Base-by-base conservation (phyloP, 257 asterid genomes). In the Fraxinus excelsior region DNA sequence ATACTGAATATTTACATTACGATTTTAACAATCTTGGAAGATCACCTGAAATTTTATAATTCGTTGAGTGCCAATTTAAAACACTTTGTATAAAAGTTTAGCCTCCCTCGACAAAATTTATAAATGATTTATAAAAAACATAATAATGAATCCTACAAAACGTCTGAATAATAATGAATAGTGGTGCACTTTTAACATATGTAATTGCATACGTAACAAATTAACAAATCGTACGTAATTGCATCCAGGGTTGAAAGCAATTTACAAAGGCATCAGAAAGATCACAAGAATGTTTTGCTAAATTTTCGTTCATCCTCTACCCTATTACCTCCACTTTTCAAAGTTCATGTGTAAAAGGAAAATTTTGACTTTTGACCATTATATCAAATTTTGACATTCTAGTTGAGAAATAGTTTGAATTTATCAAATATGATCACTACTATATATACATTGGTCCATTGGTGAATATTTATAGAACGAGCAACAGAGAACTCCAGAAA, bases 201-300 rank as follows among this genome's bases (percentile, higher is more conserved):
- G 25, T 5, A 53, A 53, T 56, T 7, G 65, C 25, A 0, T 6
- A 7, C 28, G 11, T 56, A 25, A 56, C 9, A 56, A 56, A 56
- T 56, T 1, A 19, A 1, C 29, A 28, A 28, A 28, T 28, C 29
- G 1, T 28, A 56, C 11, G 12, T 4, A 49, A 49, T 49, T 49
- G 56, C 56, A 19, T 53, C 62, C 8, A 0, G 8, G 25, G 1
- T 5, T 56, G 67, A 23, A n/a, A 60, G 16, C 8, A 60, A 60
- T n/a, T 21, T 60, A 60, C 67, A 14, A 32, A 62, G 77, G 49
- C 71, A 66, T 44, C 19, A 51, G 72, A 12, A 72, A 77, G 73
- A 71, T 84, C 87, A 84, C 85, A 60, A 6, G 85, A 84, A 71
- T 74, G n/a, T 19, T 71, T 14, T 66, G 76, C 65, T 34, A 70